Base-by-base conservation (phyloP, 75 land plant species). In the Selaginella tamariscina region DNA sequence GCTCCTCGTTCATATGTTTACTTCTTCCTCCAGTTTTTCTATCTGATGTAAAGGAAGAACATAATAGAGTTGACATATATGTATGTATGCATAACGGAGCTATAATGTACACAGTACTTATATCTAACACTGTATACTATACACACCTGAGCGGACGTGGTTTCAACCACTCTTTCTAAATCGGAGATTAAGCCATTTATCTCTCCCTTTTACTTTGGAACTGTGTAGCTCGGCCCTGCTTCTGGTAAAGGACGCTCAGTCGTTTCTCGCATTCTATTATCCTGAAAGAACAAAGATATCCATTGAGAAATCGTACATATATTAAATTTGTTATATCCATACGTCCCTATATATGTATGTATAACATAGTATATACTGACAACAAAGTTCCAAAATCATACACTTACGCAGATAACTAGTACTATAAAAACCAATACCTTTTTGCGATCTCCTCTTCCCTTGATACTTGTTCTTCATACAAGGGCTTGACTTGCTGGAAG, bases 221-320 rank as follows among this genome's bases (percentile, higher is more conserved):
- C 66, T 95, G 99, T 31, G 96, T 87, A 1, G 97, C 90, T 70
- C 99, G 91, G 55, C 99, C 99, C 86, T 95, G 99, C 65, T 95
- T 95, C 62, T 95, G 99, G 66, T 95, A 95, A 33, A 95, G 84
- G 70, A 90, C 81, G 70, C 99, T 95, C 2, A 95, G 91, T 59
- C 82, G 80, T 73, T 91, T 95, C 71, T 95, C 99, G 8, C 96
- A 83, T 13, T 95, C 97, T 77, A 84, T 80, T 32, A 95, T 90
- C 31, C 99, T 94, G 65, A 70, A 32, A 67, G 18, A 24, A 31
- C 44, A 62, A 11, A 18, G 54, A 21, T 27, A 68, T 28, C 66
- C 29, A n/a, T n/a, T n/a, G n/a, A n/a, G n/a, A n/a, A n/a, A n/a
- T n/a, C n/a, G n/a, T n/a, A n/a, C n/a, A n/a, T n/a, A n/a, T n/a